phyloP scores from a whole-genome alignment of 176 grass and related monocot species.

The Cocos nucifera region DNA sequence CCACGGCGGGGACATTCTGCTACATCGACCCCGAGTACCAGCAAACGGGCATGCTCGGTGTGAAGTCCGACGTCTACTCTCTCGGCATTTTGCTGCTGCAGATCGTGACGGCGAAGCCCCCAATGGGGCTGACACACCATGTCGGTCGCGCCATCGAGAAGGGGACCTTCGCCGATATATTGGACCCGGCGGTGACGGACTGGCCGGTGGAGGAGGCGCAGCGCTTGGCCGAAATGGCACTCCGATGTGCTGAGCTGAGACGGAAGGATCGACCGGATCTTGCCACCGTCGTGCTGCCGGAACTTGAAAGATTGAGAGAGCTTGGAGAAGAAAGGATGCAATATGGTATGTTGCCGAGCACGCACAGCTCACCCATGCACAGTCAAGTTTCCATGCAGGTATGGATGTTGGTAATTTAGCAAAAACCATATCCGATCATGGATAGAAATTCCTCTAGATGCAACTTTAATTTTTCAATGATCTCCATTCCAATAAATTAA shows the following conservation, averaged over 20 bases:
- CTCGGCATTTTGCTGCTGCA: slow-evolving; percentile 75
- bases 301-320: slow-evolving; percentile 34
- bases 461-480: no score
- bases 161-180: slow-evolving; percentile 35
- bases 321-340: slow-evolving; percentile 17
- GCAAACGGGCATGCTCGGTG: slow-evolving; percentile 63
- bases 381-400: slow-evolving; percentile 27
- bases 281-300: slow-evolving; percentile 51
- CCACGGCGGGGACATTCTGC: slow-evolving; percentile 61
- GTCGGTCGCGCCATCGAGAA: slow-evolving; percentile 50
- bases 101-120: slow-evolving; percentile 47
- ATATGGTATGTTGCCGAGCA: not conserved
- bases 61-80: slow-evolving; percentile 76
- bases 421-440: no score
- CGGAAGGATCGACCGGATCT: slow-evolving; percentile 57
- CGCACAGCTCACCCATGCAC: slow-evolving; percentile 23
- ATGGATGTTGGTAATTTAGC: not conserved
- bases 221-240: slow-evolving; percentile 43
- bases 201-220: slow-evolving; percentile 53
- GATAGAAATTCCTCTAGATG: not conserved
- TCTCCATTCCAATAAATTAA: no score
- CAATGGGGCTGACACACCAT: slow-evolving; percentile 68
- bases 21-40: slow-evolving; percentile 97
- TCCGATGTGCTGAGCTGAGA: slow-evolving; percentile 71
- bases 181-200: slow-evolving; percentile 42